These are phyloP conservation scores for Zymoseptoria passerinii DNA, from an alignment of 2,329 filamentous ascomycete species.

Conservation along the genomic window DNA sequence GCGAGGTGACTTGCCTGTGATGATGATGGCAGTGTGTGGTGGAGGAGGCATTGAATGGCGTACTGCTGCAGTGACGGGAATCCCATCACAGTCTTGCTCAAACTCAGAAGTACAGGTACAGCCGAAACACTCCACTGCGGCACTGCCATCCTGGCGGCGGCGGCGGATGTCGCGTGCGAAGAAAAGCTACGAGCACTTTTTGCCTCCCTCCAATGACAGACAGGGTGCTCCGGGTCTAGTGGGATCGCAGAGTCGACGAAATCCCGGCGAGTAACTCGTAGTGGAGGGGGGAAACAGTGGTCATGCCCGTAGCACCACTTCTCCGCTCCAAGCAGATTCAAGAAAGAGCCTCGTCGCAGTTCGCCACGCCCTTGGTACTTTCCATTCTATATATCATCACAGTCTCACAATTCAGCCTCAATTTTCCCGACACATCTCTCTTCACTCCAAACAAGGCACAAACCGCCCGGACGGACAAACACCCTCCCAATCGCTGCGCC, in stretches of 20 bases:
- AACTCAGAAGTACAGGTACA: background rate
- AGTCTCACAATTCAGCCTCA: no score
- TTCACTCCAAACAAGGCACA: background rate
- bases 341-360: no score
- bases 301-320: background rate
- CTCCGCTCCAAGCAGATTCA: background rate
- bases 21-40: background rate
- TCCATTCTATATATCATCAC: no score
- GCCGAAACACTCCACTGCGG: background rate
- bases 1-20: background rate
- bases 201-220: background rate
- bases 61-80: no score
- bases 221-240: no score
- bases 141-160: background rate
- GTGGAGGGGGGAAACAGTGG: background rate
- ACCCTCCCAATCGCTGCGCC: background rate
- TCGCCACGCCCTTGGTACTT: no score
- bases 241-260: background rate
- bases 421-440: background rate
- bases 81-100: background rate
- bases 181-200: background rate
- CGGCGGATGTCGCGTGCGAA: background rate
- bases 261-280: background rate
- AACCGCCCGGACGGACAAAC: background rate
- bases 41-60: no score